These are phyloP conservation scores for Parastagonospora nodorum DNA, from an alignment of 2,329 filamentous ascomycete genomes.

Conservation along the genomic window DNA sequence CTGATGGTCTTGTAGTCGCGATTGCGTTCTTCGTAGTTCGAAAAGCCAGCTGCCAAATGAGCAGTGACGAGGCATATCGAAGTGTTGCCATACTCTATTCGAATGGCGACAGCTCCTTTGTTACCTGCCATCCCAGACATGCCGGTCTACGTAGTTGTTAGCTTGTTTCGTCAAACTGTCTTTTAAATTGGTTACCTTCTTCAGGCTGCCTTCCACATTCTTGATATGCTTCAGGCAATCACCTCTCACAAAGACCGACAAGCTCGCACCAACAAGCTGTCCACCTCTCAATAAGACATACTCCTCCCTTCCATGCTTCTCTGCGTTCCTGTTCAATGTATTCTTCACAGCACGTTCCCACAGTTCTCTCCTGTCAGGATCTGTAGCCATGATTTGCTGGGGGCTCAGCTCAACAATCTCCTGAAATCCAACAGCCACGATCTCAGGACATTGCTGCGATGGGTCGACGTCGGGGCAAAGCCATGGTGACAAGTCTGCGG, in stretches of 20 bases:
- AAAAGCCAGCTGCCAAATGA: constrained; percentile 92
- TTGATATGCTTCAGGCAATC: constrained; percentile 82
- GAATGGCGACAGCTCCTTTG: constrained; percentile 95
- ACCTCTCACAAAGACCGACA: constrained; percentile 87
- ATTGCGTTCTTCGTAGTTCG: constrained; percentile 96
- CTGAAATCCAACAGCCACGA: constrained; percentile 91
- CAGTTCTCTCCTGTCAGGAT: constrained; percentile 79
- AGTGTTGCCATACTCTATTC: constrained; percentile 92
- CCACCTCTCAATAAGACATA: constrained; percentile 91
- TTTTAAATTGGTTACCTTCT: constrained; percentile 64
- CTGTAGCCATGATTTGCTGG: constrained; percentile 98
- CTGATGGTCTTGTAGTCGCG: constrained; percentile 90
- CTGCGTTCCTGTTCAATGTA: constrained; percentile 75
- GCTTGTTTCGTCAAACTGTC: not conserved
- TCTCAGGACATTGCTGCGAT: constrained; percentile 72
- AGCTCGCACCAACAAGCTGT: constrained; percentile 89
- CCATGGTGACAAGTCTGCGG: constrained; percentile 84
- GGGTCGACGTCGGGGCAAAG: constrained; percentile 70
- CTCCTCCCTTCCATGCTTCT: constrained; percentile 68
- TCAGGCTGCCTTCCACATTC: constrained; percentile 94
- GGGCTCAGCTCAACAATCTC: constrained; percentile 98
- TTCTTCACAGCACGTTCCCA: constrained; percentile 85
- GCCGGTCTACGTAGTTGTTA: constrained; percentile 63
- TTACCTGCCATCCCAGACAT: constrained; percentile 98
- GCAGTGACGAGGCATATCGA: constrained; percentile 95